These are phyloP conservation scores for Fusarium buxicola DNA, from an alignment of 2,329 filamentous ascomycete genomes.

Conservation along the genomic window DNA sequence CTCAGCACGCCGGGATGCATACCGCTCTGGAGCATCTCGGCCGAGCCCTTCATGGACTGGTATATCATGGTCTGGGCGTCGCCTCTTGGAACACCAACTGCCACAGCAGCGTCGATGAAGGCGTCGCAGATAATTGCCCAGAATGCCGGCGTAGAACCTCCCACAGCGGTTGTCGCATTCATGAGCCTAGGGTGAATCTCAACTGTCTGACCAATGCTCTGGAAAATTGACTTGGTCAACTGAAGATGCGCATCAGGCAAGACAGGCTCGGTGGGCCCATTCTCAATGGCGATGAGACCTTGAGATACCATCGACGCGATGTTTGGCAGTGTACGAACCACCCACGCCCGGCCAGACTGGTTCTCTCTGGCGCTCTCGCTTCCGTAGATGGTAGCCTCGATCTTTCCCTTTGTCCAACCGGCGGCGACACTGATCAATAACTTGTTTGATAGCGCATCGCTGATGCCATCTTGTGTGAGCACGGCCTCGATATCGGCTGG, in stretches of 20 bases:
- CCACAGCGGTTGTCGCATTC: constrained; percentile 69
- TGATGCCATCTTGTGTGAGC: constrained; percentile 52
- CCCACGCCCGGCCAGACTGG: constrained; percentile 29
- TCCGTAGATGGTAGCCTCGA: constrained; percentile 53
- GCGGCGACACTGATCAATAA: constrained; percentile 64
- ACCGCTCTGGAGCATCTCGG: constrained; percentile 62
- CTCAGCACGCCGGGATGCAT: constrained; percentile 68
- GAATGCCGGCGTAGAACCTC: constrained; percentile 70
- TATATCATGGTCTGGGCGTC: constrained; percentile 69
- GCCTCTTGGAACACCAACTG: constrained; percentile 67
- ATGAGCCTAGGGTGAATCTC: constrained; percentile 63
- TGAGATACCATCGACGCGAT: constrained; percentile 50
- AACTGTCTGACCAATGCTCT: constrained; percentile 63
- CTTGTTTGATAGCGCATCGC: constrained; percentile 56
- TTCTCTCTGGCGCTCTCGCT: constrained; percentile 33
- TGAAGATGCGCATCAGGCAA: constrained; percentile 38
- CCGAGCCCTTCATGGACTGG: constrained; percentile 69
- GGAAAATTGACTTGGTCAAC: constrained; percentile 61
- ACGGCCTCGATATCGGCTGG: constrained; percentile 56
- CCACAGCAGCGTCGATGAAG: constrained; percentile 69
- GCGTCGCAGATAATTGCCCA: constrained; percentile 69
- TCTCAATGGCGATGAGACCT: constrained; percentile 50
- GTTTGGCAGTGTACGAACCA: constrained; percentile 52
- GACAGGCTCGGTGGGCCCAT: constrained; percentile 27
- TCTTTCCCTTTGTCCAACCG: constrained; percentile 57